Base-by-base conservation (phyloP, 352 stramenopile species). In the Globisporangium canariense region DNA sequence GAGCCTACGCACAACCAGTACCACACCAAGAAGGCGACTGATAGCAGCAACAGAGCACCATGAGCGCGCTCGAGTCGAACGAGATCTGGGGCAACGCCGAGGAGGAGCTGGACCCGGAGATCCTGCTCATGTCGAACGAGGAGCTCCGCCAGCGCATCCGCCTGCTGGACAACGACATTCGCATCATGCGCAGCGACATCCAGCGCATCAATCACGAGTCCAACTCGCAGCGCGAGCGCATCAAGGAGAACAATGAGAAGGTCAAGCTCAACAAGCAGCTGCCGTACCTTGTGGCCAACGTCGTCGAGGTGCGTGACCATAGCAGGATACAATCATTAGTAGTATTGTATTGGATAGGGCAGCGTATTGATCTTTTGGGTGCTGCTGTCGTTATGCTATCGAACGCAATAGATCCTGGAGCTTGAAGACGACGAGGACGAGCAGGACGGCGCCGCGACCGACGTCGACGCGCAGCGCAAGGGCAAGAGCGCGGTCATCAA, bases 201-300 rank as follows among this genome's bases (percentile, higher is more conserved):
- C 92, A 98, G 70, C 86, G 94, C 60, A 98, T 99, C 64, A 97
- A 97, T 64, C 96, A 99, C 80, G 96, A 99, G 74, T 96, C 83
- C 66, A 90, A 96, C 58, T 89, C 83, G 62, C 96, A 99, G 71
- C 81, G 78, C 18, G 94, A 98, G 57, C 84, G 93, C 18, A 99
- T 99, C 76, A 98, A 98, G 67, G 97, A 99, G 70, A 99, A 99
- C 80, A 97, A 98, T 77, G 97, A 99, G 73, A 99, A 99, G 73
- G 95, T 99, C 66, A 99, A 99, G 79, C 77, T 99, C 30, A 99
- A 99, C 82, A 99, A 99, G 73, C 96, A 99, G 77, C 75, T 99
- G 54, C 97, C 97, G 25, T 99, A 98, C 71, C 78, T 99, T 3
- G 97, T 99, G n/a, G 97, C 93, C 45, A 99, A 99, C 83, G 95